These are phyloP conservation scores for Solanum chacoense DNA, from an alignment of 305 asterid species.

Conservation along the genomic window DNA sequence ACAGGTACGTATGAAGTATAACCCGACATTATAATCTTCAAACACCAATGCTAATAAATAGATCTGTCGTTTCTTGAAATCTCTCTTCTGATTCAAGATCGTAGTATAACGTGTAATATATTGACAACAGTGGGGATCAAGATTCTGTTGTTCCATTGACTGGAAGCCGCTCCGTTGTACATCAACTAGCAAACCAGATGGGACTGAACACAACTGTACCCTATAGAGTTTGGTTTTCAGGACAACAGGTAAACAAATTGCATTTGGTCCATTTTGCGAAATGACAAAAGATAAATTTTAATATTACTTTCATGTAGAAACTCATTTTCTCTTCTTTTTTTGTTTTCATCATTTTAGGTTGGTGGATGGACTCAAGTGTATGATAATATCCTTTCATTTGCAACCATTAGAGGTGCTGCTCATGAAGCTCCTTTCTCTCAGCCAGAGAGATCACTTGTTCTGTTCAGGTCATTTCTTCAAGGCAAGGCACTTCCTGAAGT, in stretches of 20 bases:
- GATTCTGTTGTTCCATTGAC: slow-evolving; percentile 63
- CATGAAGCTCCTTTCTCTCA: slow-evolving; percentile 77
- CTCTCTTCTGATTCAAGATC: not conserved
- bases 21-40: not conserved
- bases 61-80: not conserved
- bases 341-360: slow-evolving; percentile 17
- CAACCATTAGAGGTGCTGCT: slow-evolving; percentile 71
- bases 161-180: slow-evolving; percentile 47
- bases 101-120: not conserved
- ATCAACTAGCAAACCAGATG: slow-evolving; percentile 32
- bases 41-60: not conserved
- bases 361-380: slow-evolving; percentile 71
- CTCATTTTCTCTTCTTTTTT: not conserved
- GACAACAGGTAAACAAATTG: slow-evolving; percentile 33
- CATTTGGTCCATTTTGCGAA: not conserved
- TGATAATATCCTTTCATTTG: slow-evolving; percentile 56
- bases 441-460: slow-evolving; percentile 67
- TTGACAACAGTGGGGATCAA: slow-evolving; percentile 51
- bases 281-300: not conserved
- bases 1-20: slow-evolving; percentile 36
- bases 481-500: slow-evolving; percentile 43
- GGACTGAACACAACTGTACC: slow-evolving; percentile 38
- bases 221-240: slow-evolving; percentile 53
- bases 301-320: not conserved
- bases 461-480: slow-evolving; percentile 44